Percentiles rank a stretch among this genome's conserved stretches.
Evolutionary conservation across 2,329 filamentous ascomycete species (phyloP).

Genomic region (Aspergillus eucalypticola): DNA sequence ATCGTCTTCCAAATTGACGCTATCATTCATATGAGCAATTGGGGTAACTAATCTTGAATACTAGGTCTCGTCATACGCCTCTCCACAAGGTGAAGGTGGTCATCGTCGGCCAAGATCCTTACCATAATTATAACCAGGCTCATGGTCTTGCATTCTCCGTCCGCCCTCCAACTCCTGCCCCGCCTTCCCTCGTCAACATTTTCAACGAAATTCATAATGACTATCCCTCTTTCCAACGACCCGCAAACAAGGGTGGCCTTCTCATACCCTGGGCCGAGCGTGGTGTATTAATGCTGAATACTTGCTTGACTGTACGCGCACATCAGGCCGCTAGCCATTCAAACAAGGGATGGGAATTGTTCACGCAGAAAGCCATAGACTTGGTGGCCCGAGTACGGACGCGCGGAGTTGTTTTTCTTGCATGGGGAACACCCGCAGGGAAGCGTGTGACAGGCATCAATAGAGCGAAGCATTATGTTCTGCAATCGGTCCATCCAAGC

Average conservation of each 20-base stretch:
- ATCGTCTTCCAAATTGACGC: not conserved
- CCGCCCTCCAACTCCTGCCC: conserved; percentile 80
- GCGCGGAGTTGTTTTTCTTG: conserved; percentile 87
- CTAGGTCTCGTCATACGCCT: conserved; percentile 92
- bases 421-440: conserved; percentile 85
- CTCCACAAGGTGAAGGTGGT: conserved; percentile 87
- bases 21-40: not conserved
- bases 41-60: conserved; percentile 19
- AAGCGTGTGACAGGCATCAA: conserved; percentile 76
- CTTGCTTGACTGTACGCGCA: conserved; percentile 87
- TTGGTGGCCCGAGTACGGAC: conserved; percentile 74
- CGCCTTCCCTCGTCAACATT: conserved; percentile 90
- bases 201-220: conserved; percentile 85
- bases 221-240: conserved; percentile 75
- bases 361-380: conserved; percentile 91
- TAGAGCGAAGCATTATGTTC: conserved; percentile 71
- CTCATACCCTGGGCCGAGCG: conserved; percentile 92
- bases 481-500: conserved; percentile 87
- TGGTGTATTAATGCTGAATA: conserved; percentile 91
- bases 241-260: conserved; percentile 75
- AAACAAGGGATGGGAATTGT: conserved; percentile 85
- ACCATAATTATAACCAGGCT: conserved; percentile 93
- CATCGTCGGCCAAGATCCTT: conserved; percentile 93
- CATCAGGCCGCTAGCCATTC: conserved; percentile 85
- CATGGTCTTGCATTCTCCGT: conserved; percentile 97